Conservation (phyloP, 768 basidiomycete species). For the Phaeolepiota aurea region DNA sequence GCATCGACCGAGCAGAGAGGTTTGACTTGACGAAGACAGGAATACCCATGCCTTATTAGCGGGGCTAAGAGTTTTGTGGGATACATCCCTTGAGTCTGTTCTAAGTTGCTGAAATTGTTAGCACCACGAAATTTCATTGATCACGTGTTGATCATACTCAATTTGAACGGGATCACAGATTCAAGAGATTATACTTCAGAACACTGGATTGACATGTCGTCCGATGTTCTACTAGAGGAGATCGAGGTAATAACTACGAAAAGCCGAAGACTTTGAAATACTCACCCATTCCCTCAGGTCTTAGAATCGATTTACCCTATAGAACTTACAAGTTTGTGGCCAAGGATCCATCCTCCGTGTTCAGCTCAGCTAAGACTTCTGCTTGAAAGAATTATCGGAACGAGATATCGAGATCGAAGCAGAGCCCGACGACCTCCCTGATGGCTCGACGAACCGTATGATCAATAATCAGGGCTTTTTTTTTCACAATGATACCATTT, state of each 20-base stretch:
- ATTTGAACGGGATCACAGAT: too few relatives aligned
- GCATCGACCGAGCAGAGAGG: too few relatives aligned
- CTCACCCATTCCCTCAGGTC: constrained; percentile 41
- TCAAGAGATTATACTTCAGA: too few relatives aligned
- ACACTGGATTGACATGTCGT: too few relatives aligned
- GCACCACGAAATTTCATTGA: too few relatives aligned
- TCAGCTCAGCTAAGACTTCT: constrained; percentile 35
- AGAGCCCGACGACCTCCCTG: constrained; percentile 74
- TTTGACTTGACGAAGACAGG: too few relatives aligned
- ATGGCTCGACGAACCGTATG: constrained; percentile 53
- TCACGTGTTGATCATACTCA: too few relatives aligned
- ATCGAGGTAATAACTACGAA: constrained; percentile 60
- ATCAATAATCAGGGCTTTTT: constrained; percentile 9
- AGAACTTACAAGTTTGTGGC: constrained; percentile 87
- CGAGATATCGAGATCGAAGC: constrained; percentile 75
- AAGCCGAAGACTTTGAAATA: constrained; percentile 3
- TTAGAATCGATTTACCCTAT: constrained; percentile 95
- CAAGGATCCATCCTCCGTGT: constrained; percentile 18
- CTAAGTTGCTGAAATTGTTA: too few relatives aligned
- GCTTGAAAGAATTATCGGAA: constrained; percentile 77
- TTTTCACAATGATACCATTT: constrained; percentile 1
- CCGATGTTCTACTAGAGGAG: constrained; percentile 74
- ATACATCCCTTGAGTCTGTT: too few relatives aligned
- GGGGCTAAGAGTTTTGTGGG: too few relatives aligned
- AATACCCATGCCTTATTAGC: too few relatives aligned